These are phyloP conservation scores for Beta corolliflora DNA, from an alignment of 179 eudicot species.

Conservation along the genomic window DNA sequence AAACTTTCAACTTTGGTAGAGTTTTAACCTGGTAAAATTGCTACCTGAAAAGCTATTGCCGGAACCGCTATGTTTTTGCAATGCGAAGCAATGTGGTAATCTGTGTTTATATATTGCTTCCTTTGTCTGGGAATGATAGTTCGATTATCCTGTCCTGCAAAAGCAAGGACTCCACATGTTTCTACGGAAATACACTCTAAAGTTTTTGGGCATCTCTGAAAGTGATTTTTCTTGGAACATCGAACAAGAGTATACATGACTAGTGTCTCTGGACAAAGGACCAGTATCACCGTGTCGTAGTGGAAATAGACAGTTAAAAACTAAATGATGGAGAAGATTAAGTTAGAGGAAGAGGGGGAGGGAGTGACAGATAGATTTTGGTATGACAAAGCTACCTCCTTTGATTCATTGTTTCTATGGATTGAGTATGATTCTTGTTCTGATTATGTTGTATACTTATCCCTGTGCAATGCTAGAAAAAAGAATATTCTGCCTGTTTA, in stretches of 20 bases:
- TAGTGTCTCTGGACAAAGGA: too few relatives aligned
- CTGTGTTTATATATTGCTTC: neutral
- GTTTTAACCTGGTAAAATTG: neutral
- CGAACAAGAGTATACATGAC: neutral
- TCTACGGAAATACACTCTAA: neutral
- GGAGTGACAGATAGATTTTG: neutral
- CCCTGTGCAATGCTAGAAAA: neutral
- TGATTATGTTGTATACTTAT: neutral
- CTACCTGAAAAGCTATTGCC: neutral
- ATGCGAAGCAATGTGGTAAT: neutral
- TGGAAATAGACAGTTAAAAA: neutral
- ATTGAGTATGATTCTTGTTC: neutral
- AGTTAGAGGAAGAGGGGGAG: too few relatives aligned
- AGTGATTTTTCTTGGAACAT: too few relatives aligned
- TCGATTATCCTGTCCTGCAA: neutral
- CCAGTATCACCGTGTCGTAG: neutral
- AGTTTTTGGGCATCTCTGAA: neutral
- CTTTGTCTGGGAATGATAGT: neutral
- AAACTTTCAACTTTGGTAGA: neutral
- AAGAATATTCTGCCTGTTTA: neutral
- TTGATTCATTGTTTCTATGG: neutral
- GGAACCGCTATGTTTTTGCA: neutral
- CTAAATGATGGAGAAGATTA: neutral
- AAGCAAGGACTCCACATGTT: neutral
- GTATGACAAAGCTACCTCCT: slow-evolving; percentile 6